phyloP scores from a whole-genome alignment of 805 yeast species.

The Ogataea zsoltii region DNA sequence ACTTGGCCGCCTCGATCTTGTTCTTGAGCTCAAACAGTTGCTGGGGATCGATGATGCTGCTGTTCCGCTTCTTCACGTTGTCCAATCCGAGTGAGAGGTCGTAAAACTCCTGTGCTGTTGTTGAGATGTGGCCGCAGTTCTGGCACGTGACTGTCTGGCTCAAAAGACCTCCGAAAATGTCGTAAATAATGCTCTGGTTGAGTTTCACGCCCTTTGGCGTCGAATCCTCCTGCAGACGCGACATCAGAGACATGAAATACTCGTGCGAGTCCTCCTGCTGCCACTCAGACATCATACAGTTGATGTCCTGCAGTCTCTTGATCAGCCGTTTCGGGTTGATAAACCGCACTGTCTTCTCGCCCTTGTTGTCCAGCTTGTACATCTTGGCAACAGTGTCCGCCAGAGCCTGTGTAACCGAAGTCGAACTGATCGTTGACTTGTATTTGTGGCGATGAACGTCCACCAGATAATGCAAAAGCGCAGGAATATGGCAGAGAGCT shows the following conservation, averaged over 20 bases:
- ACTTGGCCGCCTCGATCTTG: slow-evolving; percentile 30
- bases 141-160: slow-evolving; percentile 84
- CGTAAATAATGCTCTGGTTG: slow-evolving; percentile 80
- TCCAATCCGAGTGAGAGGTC: slow-evolving; percentile 84
- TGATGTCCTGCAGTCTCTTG: slow-evolving; percentile 73
- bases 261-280: slow-evolving; percentile 98
- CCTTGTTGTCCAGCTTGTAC: slow-evolving; percentile 58
- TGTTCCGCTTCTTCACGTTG: slow-evolving; percentile 44
- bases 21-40: slow-evolving; percentile 29
- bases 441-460: slow-evolving; percentile 62
- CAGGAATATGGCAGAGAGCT: slow-evolving; percentile 87
- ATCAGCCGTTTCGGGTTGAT: slow-evolving; percentile 78
- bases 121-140: slow-evolving; percentile 77
- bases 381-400: slow-evolving; percentile 69
- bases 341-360: slow-evolving; percentile 41
- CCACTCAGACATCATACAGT: slow-evolving; percentile 97
- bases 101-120: slow-evolving; percentile 90
- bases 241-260: slow-evolving; percentile 88
- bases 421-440: slow-evolving; percentile 43
- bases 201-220: slow-evolving; percentile 89
- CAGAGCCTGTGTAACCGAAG: slow-evolving; percentile 63
- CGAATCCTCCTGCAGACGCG: slow-evolving; percentile 86
- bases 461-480: slow-evolving; percentile 77
- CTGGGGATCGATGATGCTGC: slow-evolving; percentile 30
- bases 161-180: slow-evolving; percentile 89